Percentiles rank a stretch among this genome's conserved stretches.
These are phyloP conservation scores for Vinca minor DNA, from an alignment of 257 asterid genomes.

Conservation along the genomic window DNA sequence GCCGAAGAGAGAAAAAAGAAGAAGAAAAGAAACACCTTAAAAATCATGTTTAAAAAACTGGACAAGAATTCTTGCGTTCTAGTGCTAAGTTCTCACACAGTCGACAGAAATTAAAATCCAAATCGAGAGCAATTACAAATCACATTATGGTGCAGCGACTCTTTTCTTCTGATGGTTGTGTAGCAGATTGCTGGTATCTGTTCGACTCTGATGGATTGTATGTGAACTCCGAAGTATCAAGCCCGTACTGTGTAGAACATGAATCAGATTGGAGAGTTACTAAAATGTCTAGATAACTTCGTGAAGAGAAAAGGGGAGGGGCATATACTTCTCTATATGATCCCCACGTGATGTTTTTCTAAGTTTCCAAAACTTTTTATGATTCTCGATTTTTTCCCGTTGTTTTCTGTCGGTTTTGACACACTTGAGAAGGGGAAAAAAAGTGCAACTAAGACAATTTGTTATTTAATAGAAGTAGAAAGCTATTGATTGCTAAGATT, in stretches of 20 bases:
- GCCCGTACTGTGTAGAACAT: slow-evolving; percentile 66
- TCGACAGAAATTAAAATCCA: slow-evolving; percentile 7
- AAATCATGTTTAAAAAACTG: slow-evolving; percentile 18
- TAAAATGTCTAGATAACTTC: neutral
- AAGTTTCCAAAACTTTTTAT: neutral
- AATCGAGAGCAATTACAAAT: slow-evolving; percentile 11
- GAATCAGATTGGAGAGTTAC: slow-evolving; percentile 3
- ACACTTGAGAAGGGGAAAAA: neutral
- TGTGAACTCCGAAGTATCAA: slow-evolving; percentile 91
- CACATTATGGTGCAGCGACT: slow-evolving; percentile 82
- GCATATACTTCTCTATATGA: too few relatives aligned
- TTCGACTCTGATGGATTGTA: slow-evolving; percentile 81
- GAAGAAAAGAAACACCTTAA: slow-evolving; percentile 11
- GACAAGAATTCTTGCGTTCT: slow-evolving; percentile 9
- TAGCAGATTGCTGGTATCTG: slow-evolving; percentile 56
- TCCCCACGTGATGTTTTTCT: neutral
- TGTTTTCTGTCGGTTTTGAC: neutral
- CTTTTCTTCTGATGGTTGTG: slow-evolving; percentile 65
- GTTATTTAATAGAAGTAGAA: too few relatives aligned
- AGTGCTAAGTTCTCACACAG: slow-evolving; percentile 27
- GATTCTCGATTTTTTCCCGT: neutral
- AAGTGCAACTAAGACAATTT: neutral
- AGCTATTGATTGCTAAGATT: too few relatives aligned
- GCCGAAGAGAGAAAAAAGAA: too few relatives aligned
- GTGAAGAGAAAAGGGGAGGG: too few relatives aligned